Percentiles rank a stretch among this genome's conserved stretches.
phyloP scores from a whole-genome alignment of 225 moss, liverwort and hornwort species.

The Anthoceros angustus region DNA sequence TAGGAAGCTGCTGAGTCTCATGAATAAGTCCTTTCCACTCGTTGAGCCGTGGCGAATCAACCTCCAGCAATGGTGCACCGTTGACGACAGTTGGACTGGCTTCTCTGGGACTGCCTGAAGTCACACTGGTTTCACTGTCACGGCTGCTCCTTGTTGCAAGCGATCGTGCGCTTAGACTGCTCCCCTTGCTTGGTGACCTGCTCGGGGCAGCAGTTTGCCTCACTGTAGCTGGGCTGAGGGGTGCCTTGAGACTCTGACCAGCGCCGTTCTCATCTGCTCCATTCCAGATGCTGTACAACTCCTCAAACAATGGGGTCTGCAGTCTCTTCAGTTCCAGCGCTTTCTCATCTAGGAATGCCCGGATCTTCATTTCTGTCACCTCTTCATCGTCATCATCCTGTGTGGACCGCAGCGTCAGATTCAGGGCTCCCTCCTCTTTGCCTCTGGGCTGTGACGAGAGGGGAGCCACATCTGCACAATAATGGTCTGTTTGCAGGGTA shows the following conservation, averaged over 20 bases:
- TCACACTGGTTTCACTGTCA: constrained; percentile 66
- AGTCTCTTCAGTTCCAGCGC: constrained; percentile 68
- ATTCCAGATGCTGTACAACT: constrained; percentile 31
- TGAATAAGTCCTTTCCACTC: constrained; percentile 38
- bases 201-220: constrained; percentile 31
- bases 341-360: constrained; percentile 83
- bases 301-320: constrained; percentile 80
- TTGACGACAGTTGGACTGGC: constrained; percentile 22
- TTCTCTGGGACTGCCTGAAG: constrained; percentile 52
- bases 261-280: constrained; percentile 22
- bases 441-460: constrained; percentile 16
- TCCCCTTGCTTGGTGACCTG: constrained; percentile 57
- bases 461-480: constrained; percentile 9
- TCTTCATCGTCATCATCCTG: constrained; percentile 74
- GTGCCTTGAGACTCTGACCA: constrained; percentile 42
- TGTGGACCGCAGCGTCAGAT: constrained; percentile 18
- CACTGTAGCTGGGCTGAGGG: constrained; percentile 37
- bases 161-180: constrained; percentile 39
- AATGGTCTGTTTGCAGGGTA: constrained; percentile 17
- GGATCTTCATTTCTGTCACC: constrained; percentile 81
- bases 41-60: constrained; percentile 54
- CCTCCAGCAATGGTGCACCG: constrained; percentile 48
- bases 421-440: constrained; percentile 7
- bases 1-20: constrained; percentile 23
- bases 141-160: constrained; percentile 43